A percentile compares a stretch with the other conserved stretches of the same genome.
These are phyloP conservation scores for Zhuliangozyma blackwelliae DNA, from an alignment of 1,139 yeast genomes.

Conservation along the genomic window DNA sequence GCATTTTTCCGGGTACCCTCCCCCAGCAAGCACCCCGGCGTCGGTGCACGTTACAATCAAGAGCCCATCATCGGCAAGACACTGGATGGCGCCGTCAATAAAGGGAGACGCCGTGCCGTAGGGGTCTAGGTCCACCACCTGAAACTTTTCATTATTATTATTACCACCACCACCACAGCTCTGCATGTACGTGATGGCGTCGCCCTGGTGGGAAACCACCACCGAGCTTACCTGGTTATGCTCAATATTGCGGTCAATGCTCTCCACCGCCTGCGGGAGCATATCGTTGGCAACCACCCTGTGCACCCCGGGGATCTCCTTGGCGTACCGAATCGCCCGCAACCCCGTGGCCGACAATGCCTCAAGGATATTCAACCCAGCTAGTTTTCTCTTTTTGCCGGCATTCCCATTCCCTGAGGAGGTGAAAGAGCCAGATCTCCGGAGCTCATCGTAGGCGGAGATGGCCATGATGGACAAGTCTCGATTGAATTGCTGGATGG, in stretches of 20 bases:
- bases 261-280: constrained; percentile 78
- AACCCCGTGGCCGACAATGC: constrained; percentile 95
- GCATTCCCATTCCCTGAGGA: constrained; percentile 7
- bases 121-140: constrained; percentile 91
- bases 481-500: constrained; percentile 93
- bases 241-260: constrained; percentile 67
- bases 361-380: constrained; percentile 60
- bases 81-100: constrained; percentile 82
- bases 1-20: constrained; percentile 95
- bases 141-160: constrained; percentile 56
- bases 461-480: constrained; percentile 85
- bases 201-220: constrained; percentile 72
- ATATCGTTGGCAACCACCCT: constrained; percentile 85
- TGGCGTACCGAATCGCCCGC: constrained; percentile 88
- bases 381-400: constrained; percentile 18
- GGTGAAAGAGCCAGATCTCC: constrained; percentile 7
- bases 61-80: constrained; percentile 77
- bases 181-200: constrained; percentile 78
- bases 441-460: constrained; percentile 72
- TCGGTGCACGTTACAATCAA: constrained; percentile 93
- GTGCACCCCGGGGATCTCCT: constrained; percentile 74
- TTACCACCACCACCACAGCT: too few relatives aligned
- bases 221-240: constrained; percentile 53
- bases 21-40: constrained; percentile 91
- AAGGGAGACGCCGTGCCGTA: constrained; percentile 97